Conservation (phyloP, 176 grass and related monocot species). For the Triticum timopheevii region DNA sequence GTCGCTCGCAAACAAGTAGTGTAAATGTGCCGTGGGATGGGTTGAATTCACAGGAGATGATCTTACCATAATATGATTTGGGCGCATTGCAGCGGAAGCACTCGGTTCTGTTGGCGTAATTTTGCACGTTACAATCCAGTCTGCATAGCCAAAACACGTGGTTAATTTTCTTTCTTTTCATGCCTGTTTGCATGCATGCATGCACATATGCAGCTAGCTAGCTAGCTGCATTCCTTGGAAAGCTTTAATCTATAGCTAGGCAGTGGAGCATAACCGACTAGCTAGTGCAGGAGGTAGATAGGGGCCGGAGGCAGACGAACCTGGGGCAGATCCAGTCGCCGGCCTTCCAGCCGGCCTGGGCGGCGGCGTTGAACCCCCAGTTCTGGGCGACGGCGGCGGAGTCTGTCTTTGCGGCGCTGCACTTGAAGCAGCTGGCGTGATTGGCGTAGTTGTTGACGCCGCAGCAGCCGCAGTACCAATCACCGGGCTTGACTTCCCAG, state of each 20-base stretch:
- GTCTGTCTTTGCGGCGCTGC: slow-evolving; percentile 65
- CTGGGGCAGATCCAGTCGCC: slow-evolving; percentile 94
- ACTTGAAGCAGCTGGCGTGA: slow-evolving; percentile 82
- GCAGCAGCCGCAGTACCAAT: slow-evolving; percentile 83
- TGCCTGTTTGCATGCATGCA: too few species aligned
- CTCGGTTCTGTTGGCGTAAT: slow-evolving; percentile 79
- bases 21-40: neutral
- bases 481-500: slow-evolving; percentile 93
- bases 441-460: slow-evolving; percentile 81
- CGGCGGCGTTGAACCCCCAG: slow-evolving; percentile 58
- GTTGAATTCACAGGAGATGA: neutral
- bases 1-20: neutral
- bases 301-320: slow-evolving; percentile 9
- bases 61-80: slow-evolving; percentile 63
- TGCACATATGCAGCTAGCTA: too few species aligned
- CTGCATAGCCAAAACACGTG: slow-evolving; percentile 25
- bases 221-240: too few species aligned
- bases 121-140: slow-evolving; percentile 70
- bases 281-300: too few species aligned
- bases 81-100: slow-evolving; percentile 75
- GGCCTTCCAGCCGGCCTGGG: slow-evolving; percentile 64
- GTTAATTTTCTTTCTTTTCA: neutral
- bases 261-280: too few species aligned
- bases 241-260: too few species aligned
- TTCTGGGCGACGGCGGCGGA: slow-evolving; percentile 58